phyloP scores from a whole-genome alignment of 1,284 basidiomycete species.

The Boletus smithii region DNA sequence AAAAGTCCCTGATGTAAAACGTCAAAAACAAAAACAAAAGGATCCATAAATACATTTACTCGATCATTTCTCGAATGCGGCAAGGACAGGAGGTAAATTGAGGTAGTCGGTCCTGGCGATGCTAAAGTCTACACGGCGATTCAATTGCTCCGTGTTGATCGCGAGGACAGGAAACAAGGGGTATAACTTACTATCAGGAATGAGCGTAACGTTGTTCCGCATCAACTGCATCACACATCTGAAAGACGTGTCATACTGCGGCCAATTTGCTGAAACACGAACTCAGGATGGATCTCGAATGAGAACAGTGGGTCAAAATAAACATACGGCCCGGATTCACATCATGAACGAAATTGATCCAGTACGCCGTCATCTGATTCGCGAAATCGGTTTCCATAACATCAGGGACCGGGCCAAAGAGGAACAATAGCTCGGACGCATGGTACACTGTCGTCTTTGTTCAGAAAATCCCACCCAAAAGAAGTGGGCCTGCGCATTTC shows the following conservation, averaged over 20 bases:
- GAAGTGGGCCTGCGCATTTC: too few relatives aligned
- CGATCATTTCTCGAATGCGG: constrained; percentile 22
- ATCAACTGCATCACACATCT: constrained; percentile 20
- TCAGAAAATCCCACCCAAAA: too few relatives aligned
- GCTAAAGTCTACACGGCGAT: constrained; percentile 9
- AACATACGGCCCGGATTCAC: constrained; percentile 18
- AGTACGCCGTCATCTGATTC: constrained; percentile 15
- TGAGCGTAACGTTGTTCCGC: constrained; percentile 20
- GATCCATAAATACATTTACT: too few relatives aligned
- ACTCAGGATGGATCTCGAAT: too few relatives aligned
- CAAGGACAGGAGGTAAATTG: constrained; percentile 12
- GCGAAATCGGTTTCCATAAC: constrained; percentile 10
- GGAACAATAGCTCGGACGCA: constrained; percentile 13
- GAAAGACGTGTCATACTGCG: constrained; percentile 11
- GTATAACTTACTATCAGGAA: constrained; percentile 15
- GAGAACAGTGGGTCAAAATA: not conserved
- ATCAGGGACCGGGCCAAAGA: constrained; percentile 21
- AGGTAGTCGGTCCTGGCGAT: constrained; percentile 18
- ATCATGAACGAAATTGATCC: constrained; percentile 25
- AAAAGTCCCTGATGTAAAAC: too few relatives aligned
- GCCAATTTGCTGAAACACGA: constrained; percentile 13
- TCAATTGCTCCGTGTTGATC: not conserved
- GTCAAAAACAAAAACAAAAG: too few relatives aligned
- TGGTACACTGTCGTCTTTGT: constrained; percentile 29
- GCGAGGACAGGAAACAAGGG: not conserved